Evolutionary conservation across 202 grass and related monocot species (phyloP), one percentile per base, ranked within the genome.

Genomic region (Zoysia matrella): DNA sequence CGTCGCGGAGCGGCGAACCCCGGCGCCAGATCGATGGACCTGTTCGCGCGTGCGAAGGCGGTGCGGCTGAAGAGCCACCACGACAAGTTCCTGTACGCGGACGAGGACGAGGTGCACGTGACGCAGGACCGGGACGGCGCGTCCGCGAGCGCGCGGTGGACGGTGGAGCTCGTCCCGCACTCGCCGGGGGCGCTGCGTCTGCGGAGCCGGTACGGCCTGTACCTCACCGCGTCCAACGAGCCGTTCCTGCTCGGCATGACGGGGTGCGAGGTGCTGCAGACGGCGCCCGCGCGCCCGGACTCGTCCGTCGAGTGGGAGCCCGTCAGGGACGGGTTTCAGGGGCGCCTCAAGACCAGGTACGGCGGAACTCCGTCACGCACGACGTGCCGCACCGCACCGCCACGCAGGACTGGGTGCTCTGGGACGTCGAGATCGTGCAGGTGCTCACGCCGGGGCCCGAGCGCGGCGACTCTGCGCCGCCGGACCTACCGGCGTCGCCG

Each of bases 341-440:
- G 62, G 7, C 80, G 79, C n/a, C 80, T 98, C 52, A 88, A 83
- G 81, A 89, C 77, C 9, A 73, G 85, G 14, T 40, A 77, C 11
- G 88, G 96, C 42, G 96, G 60, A 98, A 98, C 87, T 89, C 96
- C 2, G 90, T 98, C 62, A 98, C 92, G 0, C 91, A 95, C 52
- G 90, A 98, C 79, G 89, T 90, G 57, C 90, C 96, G 1, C 87
- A 91, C 67, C 85, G 87, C 44, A 67, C 66, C 65, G 39, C 80
- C 36, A 87, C 91, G 47, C 85, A 91, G 83, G 89, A 93, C 16
- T 98, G 96, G 96, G 70, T 98, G 75, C 30, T 36, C 30, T 36
- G 30, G 30, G 30, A 36, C 30, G 30, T 36, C 30, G 30, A 36
- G 30, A 36, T 95, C 73, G 77, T 98, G 5, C 88, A 93, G 87